Conservation (phyloP, 306 rosid genomes). For the Carpinus viminea region DNA sequence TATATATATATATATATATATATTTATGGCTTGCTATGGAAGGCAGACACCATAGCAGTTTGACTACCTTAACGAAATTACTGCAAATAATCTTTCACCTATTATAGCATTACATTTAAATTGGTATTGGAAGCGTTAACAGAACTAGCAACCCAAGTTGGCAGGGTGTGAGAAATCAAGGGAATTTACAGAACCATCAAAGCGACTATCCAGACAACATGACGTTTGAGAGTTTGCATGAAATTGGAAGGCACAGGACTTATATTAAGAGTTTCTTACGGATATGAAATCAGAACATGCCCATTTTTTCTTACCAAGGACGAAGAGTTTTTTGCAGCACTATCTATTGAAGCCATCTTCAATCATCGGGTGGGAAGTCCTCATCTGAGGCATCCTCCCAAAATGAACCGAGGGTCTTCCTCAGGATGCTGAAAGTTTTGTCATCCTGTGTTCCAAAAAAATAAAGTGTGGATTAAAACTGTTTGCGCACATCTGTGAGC, state of each 20-base stretch:
- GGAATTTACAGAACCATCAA: constrained; percentile 16
- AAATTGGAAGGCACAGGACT: neutral
- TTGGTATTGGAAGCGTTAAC: neutral
- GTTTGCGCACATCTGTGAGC: neutral
- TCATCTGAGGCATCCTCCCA: constrained; percentile 77
- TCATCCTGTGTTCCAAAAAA: constrained; percentile 57
- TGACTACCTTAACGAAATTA: constrained; percentile 11
- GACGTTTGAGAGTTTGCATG: neutral
- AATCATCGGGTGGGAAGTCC: constrained; percentile 82
- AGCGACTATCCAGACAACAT: neutral
- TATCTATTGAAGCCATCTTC: constrained; percentile 27
- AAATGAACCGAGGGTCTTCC: constrained; percentile 87
- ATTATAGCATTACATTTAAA: neutral
- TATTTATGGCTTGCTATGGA: neutral
- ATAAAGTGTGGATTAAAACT: constrained; percentile 14
- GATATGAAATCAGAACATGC: neutral
- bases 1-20: too few species aligned
- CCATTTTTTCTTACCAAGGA: neutral
- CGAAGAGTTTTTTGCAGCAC: neutral
- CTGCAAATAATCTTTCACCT: neutral
- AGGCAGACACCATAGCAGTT: constrained; percentile 6
- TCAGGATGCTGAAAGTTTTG: constrained; percentile 80
- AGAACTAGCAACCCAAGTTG: neutral
- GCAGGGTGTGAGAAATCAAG: constrained; percentile 1
- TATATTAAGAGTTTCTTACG: neutral